Base-by-base conservation (phyloP, 805 yeast species). In the Ogataea populi-albae region DNA sequence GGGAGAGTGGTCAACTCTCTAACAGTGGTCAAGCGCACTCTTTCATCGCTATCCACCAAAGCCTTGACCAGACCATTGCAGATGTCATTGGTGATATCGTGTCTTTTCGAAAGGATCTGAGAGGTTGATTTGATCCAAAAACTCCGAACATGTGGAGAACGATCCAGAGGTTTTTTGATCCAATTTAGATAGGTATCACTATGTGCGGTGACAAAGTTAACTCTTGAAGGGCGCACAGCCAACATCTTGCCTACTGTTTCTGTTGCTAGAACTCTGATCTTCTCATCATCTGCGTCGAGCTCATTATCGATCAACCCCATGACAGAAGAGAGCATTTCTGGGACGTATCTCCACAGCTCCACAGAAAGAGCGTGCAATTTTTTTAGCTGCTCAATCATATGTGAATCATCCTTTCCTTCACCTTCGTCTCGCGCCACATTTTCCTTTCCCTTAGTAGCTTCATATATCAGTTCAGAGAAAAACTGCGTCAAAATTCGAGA, bases 221-320 rank as follows among this genome's bases (percentile, higher is more conserved):
- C 53, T 17, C 70, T 67, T 1, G 80, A 68, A 0, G 73, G 65
- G 7, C 60, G 59, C 9, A 65, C 55, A 0, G 76, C 61, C 1
- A 87, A 55, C 54, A 89, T 75, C 26, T 69, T 59, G 0, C 95
- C 91, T 2, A 89, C 71, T 0, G 93, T 75, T 28, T 74, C 74
- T 0, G 94, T 83, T 0, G 95, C 88, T 35, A 82, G 58, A 0
- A 69, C 54, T 44, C 96, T 70, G 14, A 84, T 66, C 11, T 66
- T 57, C 20, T 75, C 77, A 45, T 79, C 74, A 26, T 81, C 85
- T 0, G 95, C 86, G 39, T 77, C 77, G 26, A 88, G 62, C 46
- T 88, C 95, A 49, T 85, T 87, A 46, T 85, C 86, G 4, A 88
- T 64, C 34, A 86, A 71, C 0, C 95, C 93, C 69, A 85, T 75